Evolutionary conservation across 345 rosid genomes (phyloP), one percentile per base, ranked within the genome.

Genomic region (Salix viminalis): DNA sequence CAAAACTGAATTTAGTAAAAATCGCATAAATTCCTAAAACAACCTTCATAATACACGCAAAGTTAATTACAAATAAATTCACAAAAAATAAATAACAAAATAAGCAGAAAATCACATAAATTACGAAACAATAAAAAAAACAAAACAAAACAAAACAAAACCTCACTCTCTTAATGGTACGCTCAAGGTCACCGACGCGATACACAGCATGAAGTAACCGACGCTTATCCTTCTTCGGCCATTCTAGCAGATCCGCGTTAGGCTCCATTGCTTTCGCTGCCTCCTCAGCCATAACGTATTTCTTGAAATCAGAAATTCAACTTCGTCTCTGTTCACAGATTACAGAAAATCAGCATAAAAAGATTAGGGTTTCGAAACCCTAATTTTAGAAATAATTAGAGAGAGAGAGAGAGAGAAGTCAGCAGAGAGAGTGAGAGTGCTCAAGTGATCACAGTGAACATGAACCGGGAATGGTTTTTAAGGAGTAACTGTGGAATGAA

Each of bases 141-240:
- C 5, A 10, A 30, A 10, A n/a, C 18, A n/a, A 7, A 8, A 62
- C n/a, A n/a, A n/a, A n/a, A n/a, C n/a, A n/a, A n/a, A n/a, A 21
- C 41, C 30, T 12, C 1, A 46, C 84, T 54, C 79, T 92, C 99
- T 89, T 66, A 76, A 95, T 95, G 18, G 99, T 91, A 71, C 97
- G 95, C 46, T 92, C 96, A 58, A 92, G 97, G 75, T 95, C 93
- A 24, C 97, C 97, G 64, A 93, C 97, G 14, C 97, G 97, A 75
- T 93, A 95, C 39, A 94, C 98, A 34, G 79, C 98, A 67, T 94
- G 97, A 76, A 94, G 94, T 0, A 92, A n/a, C 7, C 98, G 90
- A 54, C 97, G 98, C 65, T 83, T 90, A 79, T 95, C 99, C 74
- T 91, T 93, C 91, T 86, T 95, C 14, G 98, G 91, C 93, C 97